These are phyloP conservation scores for Jimgerdemannia flammicorona DNA, from an alignment of 192 early-diverging fungal genomes.

Conservation along the genomic window DNA sequence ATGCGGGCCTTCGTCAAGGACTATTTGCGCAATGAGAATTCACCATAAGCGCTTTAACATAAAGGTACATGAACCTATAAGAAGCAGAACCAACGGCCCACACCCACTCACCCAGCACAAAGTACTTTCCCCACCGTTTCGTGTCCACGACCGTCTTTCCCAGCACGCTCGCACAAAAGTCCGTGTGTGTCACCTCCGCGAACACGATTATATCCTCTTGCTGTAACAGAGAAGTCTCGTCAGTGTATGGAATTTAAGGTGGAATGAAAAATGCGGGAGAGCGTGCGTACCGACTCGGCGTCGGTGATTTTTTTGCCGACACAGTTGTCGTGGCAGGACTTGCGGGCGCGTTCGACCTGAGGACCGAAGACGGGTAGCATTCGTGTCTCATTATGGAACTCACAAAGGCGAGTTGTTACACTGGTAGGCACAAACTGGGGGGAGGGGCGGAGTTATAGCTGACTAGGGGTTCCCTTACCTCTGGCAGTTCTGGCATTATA, in stretches of 20 bases:
- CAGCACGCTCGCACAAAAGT: slow-evolving; percentile 33
- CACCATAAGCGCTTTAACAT: neutral
- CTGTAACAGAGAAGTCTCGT: neutral
- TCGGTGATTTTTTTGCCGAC: slow-evolving; percentile 45
- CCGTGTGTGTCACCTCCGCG: slow-evolving; percentile 17
- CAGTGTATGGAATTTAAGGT: neutral
- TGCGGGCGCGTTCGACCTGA: slow-evolving; percentile 68
- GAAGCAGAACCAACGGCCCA: neutral
- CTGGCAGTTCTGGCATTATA: too few relatives aligned
- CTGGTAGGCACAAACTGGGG: too few relatives aligned
- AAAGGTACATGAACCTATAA: neutral
- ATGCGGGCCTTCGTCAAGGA: slow-evolving; percentile 38
- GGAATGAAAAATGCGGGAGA: neutral
- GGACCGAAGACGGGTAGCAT: slow-evolving; percentile 10
- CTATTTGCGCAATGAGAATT: neutral
- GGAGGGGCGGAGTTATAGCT: too few relatives aligned
- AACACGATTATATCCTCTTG: slow-evolving; percentile 48
- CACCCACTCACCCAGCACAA: slow-evolving; percentile 44
- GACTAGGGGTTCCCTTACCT: too few relatives aligned
- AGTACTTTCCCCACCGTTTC: slow-evolving; percentile 73
- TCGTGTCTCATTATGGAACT: too few relatives aligned
- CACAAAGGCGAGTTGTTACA: too few relatives aligned
- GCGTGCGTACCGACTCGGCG: slow-evolving; percentile 35
- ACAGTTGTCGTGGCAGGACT: slow-evolving; percentile 45
- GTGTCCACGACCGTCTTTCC: slow-evolving; percentile 54